phyloP scores from a whole-genome alignment of 2,329 filamentous ascomycete genomes.

The Colletotrichum sp. region DNA sequence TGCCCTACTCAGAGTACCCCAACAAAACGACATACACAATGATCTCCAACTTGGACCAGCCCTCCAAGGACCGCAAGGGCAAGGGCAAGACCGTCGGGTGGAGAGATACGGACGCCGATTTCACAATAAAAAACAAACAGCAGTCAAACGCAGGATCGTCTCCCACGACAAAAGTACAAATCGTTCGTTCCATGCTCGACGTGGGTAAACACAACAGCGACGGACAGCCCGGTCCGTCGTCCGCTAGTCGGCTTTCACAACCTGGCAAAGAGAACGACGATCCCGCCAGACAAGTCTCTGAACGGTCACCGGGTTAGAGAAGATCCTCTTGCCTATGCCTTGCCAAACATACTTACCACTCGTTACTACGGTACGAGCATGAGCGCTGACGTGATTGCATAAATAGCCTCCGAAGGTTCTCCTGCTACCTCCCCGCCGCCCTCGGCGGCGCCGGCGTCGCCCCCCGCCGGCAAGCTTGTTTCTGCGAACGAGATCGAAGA shows the following conservation, averaged over 20 bases:
- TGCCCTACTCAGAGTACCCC: conserved; percentile 27
- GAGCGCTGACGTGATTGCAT: conserved; percentile 38
- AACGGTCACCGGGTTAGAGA: neutral
- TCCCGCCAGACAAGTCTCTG: neutral
- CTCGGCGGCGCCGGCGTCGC: conserved; percentile 45
- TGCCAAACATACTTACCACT: conserved; percentile 2
- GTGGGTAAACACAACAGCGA: neutral
- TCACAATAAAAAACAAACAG: neutral
- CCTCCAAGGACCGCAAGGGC: neutral
- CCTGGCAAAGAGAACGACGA: neutral
- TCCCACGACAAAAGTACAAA: neutral
- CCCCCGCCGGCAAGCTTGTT: conserved; percentile 42
- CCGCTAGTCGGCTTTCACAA: neutral
- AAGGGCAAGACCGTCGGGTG: neutral
- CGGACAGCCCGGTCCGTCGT: neutral
- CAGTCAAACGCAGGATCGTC: neutral
- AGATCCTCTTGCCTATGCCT: conserved; percentile 11
- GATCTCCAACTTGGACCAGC: conserved; percentile 46
- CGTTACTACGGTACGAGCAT: neutral
- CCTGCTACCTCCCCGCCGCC: conserved; percentile 41
- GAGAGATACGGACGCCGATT: neutral
- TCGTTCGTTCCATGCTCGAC: neutral
- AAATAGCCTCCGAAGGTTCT: conserved; percentile 50
- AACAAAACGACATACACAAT: conserved; percentile 36
- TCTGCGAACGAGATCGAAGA: conserved; percentile 36